A percentile compares a stretch with the other conserved stretches of the same genome.
These are phyloP conservation scores for Fusarium praegraminearum DNA, from an alignment of 2,329 filamentous ascomycete genomes.

Conservation along the genomic window DNA sequence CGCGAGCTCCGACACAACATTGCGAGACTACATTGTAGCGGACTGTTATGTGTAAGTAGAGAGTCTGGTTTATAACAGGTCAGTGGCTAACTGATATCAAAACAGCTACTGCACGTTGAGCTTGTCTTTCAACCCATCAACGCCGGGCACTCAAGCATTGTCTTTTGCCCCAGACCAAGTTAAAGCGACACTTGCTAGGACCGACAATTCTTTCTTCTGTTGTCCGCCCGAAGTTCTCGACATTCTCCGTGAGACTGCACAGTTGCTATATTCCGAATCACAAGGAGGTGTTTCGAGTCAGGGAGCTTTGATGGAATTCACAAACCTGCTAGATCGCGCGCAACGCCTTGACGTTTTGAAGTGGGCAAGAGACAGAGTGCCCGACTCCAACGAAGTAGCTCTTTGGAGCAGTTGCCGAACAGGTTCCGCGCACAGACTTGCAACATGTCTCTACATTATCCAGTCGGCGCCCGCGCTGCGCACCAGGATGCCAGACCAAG, in stretches of 20 bases:
- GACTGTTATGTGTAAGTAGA: constrained; percentile 59
- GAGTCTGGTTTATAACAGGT: background rate
- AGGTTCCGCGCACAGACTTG: constrained; percentile 57
- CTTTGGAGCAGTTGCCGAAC: constrained; percentile 54
- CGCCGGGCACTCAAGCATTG: constrained; percentile 46
- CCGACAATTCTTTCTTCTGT: constrained; percentile 61
- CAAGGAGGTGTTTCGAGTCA: constrained; percentile 41
- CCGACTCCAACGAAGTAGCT: constrained; percentile 50
- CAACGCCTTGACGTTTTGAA: constrained; percentile 54
- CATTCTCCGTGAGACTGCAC: constrained; percentile 57
- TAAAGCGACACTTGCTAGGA: constrained; percentile 52
- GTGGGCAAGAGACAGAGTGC: constrained; percentile 55
- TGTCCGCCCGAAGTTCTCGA: constrained; percentile 59
- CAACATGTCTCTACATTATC: constrained; percentile 60
- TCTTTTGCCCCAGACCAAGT: constrained; percentile 53
- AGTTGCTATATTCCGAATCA: constrained; percentile 50
- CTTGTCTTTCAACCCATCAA: constrained; percentile 56
- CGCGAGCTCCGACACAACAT: constrained; percentile 48
- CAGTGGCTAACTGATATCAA: constrained; percentile 1
- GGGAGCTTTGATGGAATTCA: constrained; percentile 45
- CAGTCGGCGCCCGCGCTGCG: constrained; percentile 52
- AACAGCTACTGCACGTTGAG: constrained; percentile 58
- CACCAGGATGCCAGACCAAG: constrained; percentile 32
- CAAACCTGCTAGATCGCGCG: constrained; percentile 53
- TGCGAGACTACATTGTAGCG: constrained; percentile 60